Evolutionary conservation across 352 stramenopile species (phyloP).

Genomic region (Thraustochytrium striatum): DNA sequence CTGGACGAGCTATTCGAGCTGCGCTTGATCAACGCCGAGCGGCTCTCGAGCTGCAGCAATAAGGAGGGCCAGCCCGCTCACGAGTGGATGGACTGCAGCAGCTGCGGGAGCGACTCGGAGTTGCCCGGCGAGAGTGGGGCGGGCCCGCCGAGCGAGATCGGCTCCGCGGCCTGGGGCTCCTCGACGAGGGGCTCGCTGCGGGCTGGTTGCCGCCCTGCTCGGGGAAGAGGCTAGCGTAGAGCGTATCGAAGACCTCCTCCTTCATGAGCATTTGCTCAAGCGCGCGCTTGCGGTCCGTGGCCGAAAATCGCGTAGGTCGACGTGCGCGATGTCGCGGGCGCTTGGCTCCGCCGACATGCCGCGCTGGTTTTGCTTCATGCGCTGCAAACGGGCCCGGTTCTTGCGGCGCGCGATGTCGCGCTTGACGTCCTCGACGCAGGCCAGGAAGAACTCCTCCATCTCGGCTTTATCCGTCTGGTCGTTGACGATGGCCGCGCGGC

Average conservation of each 20-base stretch:
- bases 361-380: slow-evolving; percentile 1
- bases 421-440: slow-evolving; percentile 72
- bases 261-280: slow-evolving; percentile 12
- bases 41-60: not conserved
- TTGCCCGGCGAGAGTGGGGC: too few relatives aligned
- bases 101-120: too few relatives aligned
- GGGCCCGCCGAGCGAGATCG: too few relatives aligned
- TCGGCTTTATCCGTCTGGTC: slow-evolving; percentile 60
- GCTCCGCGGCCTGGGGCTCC: too few relatives aligned
- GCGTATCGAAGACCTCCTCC: slow-evolving; percentile 12
- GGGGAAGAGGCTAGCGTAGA: slow-evolving; percentile 4
- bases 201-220: too few relatives aligned
- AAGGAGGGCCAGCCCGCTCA: too few relatives aligned
- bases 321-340: not conserved
- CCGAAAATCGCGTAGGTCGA: too few relatives aligned
- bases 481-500: slow-evolving; percentile 57
- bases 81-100: slow-evolving; percentile 23
- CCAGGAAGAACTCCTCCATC: slow-evolving; percentile 70
- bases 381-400: not conserved
- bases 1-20: slow-evolving; percentile 28
- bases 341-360: not conserved
- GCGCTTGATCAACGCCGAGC: slow-evolving; percentile 18
- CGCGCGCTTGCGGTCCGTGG: not conserved
- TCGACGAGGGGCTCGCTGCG: too few relatives aligned
- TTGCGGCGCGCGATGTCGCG: slow-evolving; percentile 46